Evolutionary conservation across 768 basidiomycete genomes (phyloP), one percentile per base, ranked within the genome.

Genomic region (Lentinula boryana): DNA sequence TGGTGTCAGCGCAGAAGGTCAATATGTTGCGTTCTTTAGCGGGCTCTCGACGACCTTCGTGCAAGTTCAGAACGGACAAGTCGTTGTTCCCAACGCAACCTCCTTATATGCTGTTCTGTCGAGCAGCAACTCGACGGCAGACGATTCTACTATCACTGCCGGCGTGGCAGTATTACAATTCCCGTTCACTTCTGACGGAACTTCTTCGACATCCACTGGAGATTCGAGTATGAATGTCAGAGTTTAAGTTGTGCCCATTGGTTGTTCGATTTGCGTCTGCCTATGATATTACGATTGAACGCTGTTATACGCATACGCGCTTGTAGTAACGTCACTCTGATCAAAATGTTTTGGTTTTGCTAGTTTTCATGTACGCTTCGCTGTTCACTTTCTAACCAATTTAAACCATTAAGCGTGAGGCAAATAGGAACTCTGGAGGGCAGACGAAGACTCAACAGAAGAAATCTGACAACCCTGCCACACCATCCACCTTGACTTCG

Each of bases 1-100:
- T 32, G 51, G 63, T 49, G 38, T 62, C 8, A 41, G 60, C 7
- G 46, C 62, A 3, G 41, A 62, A 9, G 62, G 62, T n/a, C 63
- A 72, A 51, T 78, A 70, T 63, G 72, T 77, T 44, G 76, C 77
- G 61, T 77, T 78, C 72, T 73, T 76, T 62, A 65, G 70, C 27
- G 83, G 80, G 10, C 69, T 81, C n/a, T 64, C 52, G 50, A 66
- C 51, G 10, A 60, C 48, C 0, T 62, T 66, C 13, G 67, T 63
- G 10, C 62, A 31, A 9, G 50, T 51, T 2, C 31, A 51, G 50
- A 33, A 35, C 15, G 50, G 50, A 0, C 33, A 35, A 4, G 50
- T 51, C 0, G n/a, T 33, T 18, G 33, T 51, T 13, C 50, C 50
- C 12, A 32, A 31, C 15, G 32, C 12, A 5, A n/a, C 50, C 4